These are phyloP conservation scores for Cairneyella variabilis DNA, from an alignment of 495 filamentous ascomycete species.

Conservation along the genomic window DNA sequence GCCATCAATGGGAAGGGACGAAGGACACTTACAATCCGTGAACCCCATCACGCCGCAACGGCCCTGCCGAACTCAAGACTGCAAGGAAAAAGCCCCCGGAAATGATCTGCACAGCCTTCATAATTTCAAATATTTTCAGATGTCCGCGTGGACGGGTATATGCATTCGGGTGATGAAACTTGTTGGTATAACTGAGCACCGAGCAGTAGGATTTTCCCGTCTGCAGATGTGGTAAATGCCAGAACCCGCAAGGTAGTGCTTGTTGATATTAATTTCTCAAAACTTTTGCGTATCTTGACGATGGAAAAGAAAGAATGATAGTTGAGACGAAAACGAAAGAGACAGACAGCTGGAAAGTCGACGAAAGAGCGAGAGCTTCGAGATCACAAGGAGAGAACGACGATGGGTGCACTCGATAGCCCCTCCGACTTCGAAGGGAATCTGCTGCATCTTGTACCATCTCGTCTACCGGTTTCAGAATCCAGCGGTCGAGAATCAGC, in stretches of 20 bases:
- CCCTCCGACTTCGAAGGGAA: neutral
- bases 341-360: constrained; percentile 8
- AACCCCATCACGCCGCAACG: constrained; percentile 11
- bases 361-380: constrained; percentile 9
- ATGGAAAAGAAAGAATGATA: constrained; percentile 7
- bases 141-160: neutral
- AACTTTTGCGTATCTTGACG: neutral
- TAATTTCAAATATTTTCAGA: neutral
- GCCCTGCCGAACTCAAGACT: constrained; percentile 20
- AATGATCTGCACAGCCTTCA: constrained; percentile 14
- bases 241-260: neutral
- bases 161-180: too few relatives aligned
- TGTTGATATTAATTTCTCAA: neutral
- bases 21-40: constrained; percentile 13
- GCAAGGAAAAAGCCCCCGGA: constrained; percentile 9
- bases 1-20: neutral
- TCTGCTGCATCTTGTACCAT: constrained; percentile 18
- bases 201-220: too few relatives aligned
- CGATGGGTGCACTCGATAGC: neutral
- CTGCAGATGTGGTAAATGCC: too few relatives aligned
- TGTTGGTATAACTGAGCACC: too few relatives aligned
- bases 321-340: constrained; percentile 12
- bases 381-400: constrained; percentile 9
- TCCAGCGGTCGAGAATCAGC: constrained; percentile 5
- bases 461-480: constrained; percentile 9